A percentile compares a stretch with the other conserved stretches of the same genome.
phyloP scores from a whole-genome alignment of 2,329 filamentous ascomycete species.

The Ophiostoma perfectum region DNA sequence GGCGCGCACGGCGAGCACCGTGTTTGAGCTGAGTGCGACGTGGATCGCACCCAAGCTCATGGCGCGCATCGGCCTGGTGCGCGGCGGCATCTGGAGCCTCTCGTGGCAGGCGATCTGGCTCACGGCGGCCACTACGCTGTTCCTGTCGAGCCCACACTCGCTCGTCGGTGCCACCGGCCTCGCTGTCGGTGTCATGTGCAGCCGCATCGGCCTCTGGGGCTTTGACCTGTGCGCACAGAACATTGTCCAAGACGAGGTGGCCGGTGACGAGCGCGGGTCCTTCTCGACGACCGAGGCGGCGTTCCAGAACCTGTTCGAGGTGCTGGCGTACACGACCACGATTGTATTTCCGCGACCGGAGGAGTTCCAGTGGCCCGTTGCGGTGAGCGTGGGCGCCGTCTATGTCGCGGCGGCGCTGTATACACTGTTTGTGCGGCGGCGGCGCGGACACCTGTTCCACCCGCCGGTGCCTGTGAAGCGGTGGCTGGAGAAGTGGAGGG shows the following conservation, averaged over 20 bases:
- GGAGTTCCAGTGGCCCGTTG: conserved; percentile 59
- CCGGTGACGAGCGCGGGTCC: conserved; percentile 52
- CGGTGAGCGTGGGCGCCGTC: conserved; percentile 53
- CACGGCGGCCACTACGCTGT: conserved; percentile 42
- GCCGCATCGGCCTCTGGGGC: conserved; percentile 56
- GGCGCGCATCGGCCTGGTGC: conserved; percentile 49
- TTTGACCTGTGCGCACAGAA: conserved; percentile 57
- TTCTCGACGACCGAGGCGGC: conserved; percentile 66
- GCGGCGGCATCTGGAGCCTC: conserved; percentile 66
- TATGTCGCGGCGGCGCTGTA: conserved; percentile 46
- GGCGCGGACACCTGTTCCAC: conserved; percentile 58
- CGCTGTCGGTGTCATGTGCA: conserved; percentile 47
- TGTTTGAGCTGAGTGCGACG: conserved; percentile 56
- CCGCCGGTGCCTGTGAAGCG: conserved; percentile 24
- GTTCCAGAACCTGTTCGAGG: conserved; percentile 64
- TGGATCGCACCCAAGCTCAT: conserved; percentile 55
- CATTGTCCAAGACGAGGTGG: conserved; percentile 57
- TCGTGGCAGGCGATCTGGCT: conserved; percentile 61
- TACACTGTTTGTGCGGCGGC: conserved; percentile 50
- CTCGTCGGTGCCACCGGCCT: conserved; percentile 44
- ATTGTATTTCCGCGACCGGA: conserved; percentile 58
- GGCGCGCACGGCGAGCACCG: conserved; percentile 47
- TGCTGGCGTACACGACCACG: conserved; percentile 60
- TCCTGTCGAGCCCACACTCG: conserved; percentile 30
- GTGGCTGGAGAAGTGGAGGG: conserved; percentile 24